These are phyloP conservation scores for Pythium dissimile DNA, from an alignment of 352 stramenopile genomes.

Conservation along the genomic window DNA sequence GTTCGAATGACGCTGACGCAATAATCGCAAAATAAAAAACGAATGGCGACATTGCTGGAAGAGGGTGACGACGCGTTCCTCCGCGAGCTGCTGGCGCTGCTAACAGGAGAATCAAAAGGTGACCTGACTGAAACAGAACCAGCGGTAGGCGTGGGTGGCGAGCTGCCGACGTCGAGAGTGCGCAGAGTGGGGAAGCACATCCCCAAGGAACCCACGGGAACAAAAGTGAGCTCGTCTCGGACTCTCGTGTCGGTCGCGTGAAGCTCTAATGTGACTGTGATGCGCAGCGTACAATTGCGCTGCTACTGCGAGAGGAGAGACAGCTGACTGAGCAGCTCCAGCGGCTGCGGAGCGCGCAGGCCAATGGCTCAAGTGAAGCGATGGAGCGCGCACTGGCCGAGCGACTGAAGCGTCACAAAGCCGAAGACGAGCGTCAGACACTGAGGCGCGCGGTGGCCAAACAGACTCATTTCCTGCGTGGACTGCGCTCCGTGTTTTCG, in stretches of 20 bases:
- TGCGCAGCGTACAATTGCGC: background rate
- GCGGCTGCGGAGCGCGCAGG: constrained; percentile 1
- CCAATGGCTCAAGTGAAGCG: background rate
- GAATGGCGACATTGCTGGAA: background rate
- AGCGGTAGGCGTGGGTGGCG: no score
- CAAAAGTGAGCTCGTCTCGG: no score
- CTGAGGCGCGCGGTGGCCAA: background rate
- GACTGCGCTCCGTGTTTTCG: background rate
- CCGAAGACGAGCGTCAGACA: background rate
- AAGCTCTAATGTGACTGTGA: background rate
- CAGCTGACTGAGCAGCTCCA: constrained; percentile 4
- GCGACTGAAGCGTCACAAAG: background rate
- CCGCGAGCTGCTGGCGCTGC: background rate
- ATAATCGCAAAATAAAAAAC: no score
- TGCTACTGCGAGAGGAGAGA: background rate
- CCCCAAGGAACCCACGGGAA: no score
- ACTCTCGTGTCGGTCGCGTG: no score
- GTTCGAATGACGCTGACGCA: no score
- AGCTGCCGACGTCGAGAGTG: no score
- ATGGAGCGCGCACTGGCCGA: constrained; percentile 1
- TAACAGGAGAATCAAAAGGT: no score
- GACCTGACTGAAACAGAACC: no score
- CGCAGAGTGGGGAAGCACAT: no score
- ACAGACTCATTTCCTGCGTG: background rate
- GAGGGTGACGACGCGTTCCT: constrained; percentile 2